These are phyloP conservation scores for Fusarium humuli DNA, from an alignment of 2,329 filamentous ascomycete species.

Conservation along the genomic window DNA sequence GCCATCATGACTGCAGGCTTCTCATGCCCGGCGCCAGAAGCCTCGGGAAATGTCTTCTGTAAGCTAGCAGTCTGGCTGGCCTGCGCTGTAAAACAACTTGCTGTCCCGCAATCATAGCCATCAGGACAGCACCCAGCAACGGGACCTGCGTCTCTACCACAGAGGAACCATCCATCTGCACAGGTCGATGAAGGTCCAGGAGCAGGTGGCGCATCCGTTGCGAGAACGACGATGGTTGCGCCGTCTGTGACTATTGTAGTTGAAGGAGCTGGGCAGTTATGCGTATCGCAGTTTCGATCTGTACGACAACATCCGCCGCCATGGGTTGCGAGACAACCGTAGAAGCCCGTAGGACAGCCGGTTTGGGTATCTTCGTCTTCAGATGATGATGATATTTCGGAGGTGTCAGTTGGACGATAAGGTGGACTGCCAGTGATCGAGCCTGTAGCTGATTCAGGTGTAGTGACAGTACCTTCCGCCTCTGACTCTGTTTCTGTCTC, in stretches of 20 bases:
- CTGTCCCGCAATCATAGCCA: conserved; percentile 78
- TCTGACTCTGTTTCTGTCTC: conserved; percentile 4
- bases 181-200: conserved; percentile 64
- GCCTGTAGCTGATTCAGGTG: conserved; percentile 51
- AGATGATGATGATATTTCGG: conserved; percentile 49
- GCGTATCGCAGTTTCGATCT: conserved; percentile 84
- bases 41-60: conserved; percentile 62
- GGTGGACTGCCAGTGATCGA: conserved; percentile 57
- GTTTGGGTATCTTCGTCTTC: conserved; percentile 51
- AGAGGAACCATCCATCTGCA: conserved; percentile 83
- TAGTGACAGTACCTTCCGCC: conserved; percentile 36
- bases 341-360: conserved; percentile 88
- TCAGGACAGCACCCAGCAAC: conserved; percentile 86
- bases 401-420: conserved; percentile 58
- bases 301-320: conserved; percentile 89
- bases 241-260: conserved; percentile 76
- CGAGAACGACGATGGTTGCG: conserved; percentile 76
- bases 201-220: conserved; percentile 59
- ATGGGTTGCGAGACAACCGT: conserved; percentile 86
- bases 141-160: conserved; percentile 65
- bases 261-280: conserved; percentile 75
- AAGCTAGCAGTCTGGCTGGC: conserved; percentile 67
- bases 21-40: conserved; percentile 6
- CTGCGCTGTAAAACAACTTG: conserved; percentile 73
- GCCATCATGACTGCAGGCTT: conserved; percentile 25